phyloP scores from a whole-genome alignment of 495 filamentous ascomycete species.

The Haplographium delicatum region DNA sequence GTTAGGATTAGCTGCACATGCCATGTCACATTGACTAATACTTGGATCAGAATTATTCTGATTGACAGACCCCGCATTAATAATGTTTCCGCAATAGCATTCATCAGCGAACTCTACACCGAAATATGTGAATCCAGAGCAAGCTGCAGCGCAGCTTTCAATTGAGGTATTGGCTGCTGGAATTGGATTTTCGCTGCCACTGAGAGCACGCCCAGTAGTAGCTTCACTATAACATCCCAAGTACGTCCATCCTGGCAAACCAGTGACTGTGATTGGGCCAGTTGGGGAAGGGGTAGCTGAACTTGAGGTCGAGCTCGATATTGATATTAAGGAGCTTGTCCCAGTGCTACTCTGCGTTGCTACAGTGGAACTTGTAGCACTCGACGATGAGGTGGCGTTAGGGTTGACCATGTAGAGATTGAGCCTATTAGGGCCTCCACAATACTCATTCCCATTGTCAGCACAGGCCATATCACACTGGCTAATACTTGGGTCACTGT shows the following conservation, averaged over 20 bases:
- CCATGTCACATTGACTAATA: slow-evolving; percentile 11
- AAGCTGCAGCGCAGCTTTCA: slow-evolving; percentile 26
- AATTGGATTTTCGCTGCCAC: slow-evolving; percentile 18
- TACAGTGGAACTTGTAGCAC: background rate
- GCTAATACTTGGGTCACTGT: background rate
- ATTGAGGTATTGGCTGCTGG: slow-evolving; percentile 15
- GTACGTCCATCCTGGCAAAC: slow-evolving; percentile 28
- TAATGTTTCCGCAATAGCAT: slow-evolving; percentile 46
- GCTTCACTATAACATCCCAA: slow-evolving; percentile 43
- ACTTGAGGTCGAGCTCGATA: background rate
- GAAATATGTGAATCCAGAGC: slow-evolving; percentile 15
- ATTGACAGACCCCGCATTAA: slow-evolving; percentile 33
- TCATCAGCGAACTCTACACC: slow-evolving; percentile 26
- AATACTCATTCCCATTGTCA: slow-evolving; percentile 22
- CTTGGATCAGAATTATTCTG: slow-evolving; percentile 1
- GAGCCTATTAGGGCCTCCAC: slow-evolving; percentile 3
- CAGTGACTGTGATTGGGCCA: background rate
- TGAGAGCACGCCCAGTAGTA: slow-evolving; percentile 21
- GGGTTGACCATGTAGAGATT: slow-evolving; percentile 8
- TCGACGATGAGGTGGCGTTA: background rate
- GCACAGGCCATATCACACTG: slow-evolving; percentile 21
- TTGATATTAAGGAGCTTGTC: background rate
- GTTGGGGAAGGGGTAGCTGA: background rate
- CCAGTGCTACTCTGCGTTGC: background rate
- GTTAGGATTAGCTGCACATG: background rate